Evolutionary conservation across 169 alveolate genomes (phyloP), one percentile per base, ranked within the genome.

Genomic region (Theileria parva): DNA sequence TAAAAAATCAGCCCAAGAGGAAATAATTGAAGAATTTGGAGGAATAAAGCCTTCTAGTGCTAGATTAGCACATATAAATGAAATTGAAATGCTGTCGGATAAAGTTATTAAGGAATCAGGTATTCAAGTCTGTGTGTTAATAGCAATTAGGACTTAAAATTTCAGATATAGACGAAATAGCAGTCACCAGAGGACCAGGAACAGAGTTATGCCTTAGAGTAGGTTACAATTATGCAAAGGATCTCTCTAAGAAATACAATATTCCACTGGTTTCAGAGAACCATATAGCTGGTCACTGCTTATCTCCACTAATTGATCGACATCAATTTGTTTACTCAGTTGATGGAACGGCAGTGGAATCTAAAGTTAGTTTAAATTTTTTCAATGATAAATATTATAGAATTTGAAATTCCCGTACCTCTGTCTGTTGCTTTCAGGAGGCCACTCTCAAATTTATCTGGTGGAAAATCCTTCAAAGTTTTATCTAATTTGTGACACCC

Each of bases 161-260:
- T 70, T 60, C 19, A 23, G 89, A 78, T 44, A 67, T 87, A 28
- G 61, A 73, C 19, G 57, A 71, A 25, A 75, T 87, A 7, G 93
- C 87, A 11, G 92, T 87, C 7, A 86, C 93, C 19, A 67, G 85
- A 12, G 93, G 93, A n/a, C 93, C 93, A 9, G 93, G 93, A 12
- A 66, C 80, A 65, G 88, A 77, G 30, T 39, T 87, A n/a, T 87
- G 93, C 48, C 74, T 87, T 55, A 78, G 80, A 44, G 93, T 88
- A 12, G 93, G 93, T 7, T 80, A 80, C 79, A 67, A 86, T n/a
- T 25, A 34, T 5, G 91, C 91, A 48, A 37, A 9, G n/a, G 64
- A 71, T 17, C 57, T 85, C 23, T 50, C 87, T 7, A 19, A 44
- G 27, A 71, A n/a, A 44, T 60, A 72, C 25, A 72, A 73, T 2